Conservation (phyloP, 192 early-diverging fungal species). For the Chytriomyces hyalinus region DNA sequence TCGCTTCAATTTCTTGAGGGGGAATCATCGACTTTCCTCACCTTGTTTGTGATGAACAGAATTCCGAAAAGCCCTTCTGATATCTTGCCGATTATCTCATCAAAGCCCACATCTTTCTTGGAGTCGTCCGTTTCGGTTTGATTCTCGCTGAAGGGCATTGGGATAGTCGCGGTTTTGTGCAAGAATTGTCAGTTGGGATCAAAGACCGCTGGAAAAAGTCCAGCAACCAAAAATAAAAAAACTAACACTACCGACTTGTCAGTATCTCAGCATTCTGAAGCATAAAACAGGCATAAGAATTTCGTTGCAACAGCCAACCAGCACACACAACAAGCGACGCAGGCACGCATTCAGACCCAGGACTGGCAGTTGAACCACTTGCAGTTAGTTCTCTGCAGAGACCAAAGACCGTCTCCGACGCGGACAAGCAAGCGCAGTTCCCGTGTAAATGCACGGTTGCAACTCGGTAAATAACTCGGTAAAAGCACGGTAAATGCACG, state of each 20-base stretch:
- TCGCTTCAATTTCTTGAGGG: slow-evolving; percentile 6
- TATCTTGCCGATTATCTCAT: slow-evolving; percentile 34
- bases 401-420: no score
- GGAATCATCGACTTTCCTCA: slow-evolving; percentile 11
- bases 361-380: no score
- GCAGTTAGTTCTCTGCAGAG: no score
- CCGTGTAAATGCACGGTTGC: no score
- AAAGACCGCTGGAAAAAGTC: neutral
- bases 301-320: no score
- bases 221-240: neutral
- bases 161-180: neutral
- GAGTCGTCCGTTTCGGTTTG: neutral
- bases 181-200: neutral
- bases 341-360: no score
- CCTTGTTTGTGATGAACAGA: slow-evolving; percentile 51
- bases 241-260: neutral
- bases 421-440: no score
- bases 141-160: neutral
- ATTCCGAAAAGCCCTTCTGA: slow-evolving; percentile 51
- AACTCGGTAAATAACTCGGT: no score
- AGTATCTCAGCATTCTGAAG: neutral
- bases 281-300: no score
- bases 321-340: no score
- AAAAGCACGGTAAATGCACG: no score
- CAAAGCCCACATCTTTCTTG: slow-evolving; percentile 27